Conservation (phyloP, 2,329 filamentous ascomycete species). For the Alternaria atra region DNA sequence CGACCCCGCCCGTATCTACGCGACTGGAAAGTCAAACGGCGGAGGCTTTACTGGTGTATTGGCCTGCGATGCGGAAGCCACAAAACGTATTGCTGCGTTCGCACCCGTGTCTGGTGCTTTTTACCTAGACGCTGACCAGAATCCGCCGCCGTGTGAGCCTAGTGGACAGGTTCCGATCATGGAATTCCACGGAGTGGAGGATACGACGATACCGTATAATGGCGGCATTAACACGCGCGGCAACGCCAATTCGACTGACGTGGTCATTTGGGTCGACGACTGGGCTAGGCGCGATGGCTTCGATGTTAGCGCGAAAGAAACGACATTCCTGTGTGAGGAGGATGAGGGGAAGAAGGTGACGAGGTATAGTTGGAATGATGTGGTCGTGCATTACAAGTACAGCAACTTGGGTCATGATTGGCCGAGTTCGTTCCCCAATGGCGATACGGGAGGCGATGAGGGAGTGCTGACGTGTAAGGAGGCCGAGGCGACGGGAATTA, state of each 20-base stretch:
- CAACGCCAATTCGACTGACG: constrained; percentile 29
- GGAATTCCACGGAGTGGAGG: constrained; percentile 56
- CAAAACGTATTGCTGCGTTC: constrained; percentile 60
- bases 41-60: constrained; percentile 61
- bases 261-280: constrained; percentile 45
- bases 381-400: constrained; percentile 52
- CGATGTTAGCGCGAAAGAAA: constrained; percentile 36
- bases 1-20: constrained; percentile 56
- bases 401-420: constrained; percentile 54
- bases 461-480: constrained; percentile 39
- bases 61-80: constrained; percentile 57
- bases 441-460: constrained; percentile 27
- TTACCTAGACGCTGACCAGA: constrained; percentile 48
- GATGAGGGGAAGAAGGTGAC: constrained; percentile 40
- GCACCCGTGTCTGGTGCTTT: constrained; percentile 59
- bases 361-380: constrained; percentile 40
- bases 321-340: constrained; percentile 39
- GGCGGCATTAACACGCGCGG: constrained; percentile 43
- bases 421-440: constrained; percentile 48
- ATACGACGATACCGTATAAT: constrained; percentile 53
- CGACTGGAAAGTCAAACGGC: constrained; percentile 64
- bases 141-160: constrained; percentile 39
- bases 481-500: constrained; percentile 43
- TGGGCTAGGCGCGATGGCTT: constrained; percentile 52
- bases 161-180: constrained; percentile 51